A percentile compares a stretch with the other conserved stretches of the same genome.
Evolutionary conservation across 179 eudicot species (phyloP).

Genomic region (Drosera spatulata): DNA sequence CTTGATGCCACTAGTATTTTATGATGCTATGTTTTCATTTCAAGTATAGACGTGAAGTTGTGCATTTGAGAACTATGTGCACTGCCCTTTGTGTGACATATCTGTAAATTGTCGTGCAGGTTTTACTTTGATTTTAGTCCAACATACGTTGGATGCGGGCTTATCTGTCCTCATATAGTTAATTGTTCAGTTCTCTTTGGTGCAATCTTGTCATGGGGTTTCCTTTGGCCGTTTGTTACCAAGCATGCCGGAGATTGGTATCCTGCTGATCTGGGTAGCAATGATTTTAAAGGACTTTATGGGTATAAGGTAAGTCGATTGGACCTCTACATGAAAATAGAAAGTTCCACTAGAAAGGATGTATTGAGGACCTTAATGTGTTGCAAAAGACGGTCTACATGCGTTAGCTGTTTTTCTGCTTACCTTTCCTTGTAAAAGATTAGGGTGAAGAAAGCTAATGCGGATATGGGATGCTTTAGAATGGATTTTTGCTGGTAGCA

Average conservation of each 20-base stretch:
- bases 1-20: too few relatives aligned
- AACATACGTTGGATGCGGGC: slow-evolving; percentile 97
- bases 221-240: slow-evolving; percentile 91
- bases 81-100: too few relatives aligned
- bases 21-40: too few relatives aligned
- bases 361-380: too few relatives aligned
- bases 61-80: too few relatives aligned
- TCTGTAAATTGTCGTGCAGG: slow-evolving; percentile 29
- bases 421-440: too few relatives aligned
- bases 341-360: too few relatives aligned
- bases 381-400: too few relatives aligned
- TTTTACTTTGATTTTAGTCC: slow-evolving; percentile 98
- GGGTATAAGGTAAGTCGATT: slow-evolving; percentile 80
- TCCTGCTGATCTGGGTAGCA: slow-evolving; percentile 76
- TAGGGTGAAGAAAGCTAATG: background rate
- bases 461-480: background rate
- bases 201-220: slow-evolving; percentile 91
- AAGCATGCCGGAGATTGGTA: slow-evolving; percentile 92
- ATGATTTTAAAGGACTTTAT: slow-evolving; percentile 94
- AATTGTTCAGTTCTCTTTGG: slow-evolving; percentile 89
- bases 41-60: too few relatives aligned
- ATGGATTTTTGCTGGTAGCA: background rate
- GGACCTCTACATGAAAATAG: too few relatives aligned
- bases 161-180: slow-evolving; percentile 95
- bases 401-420: too few relatives aligned